Base-by-base conservation (phyloP, 1,284 basidiomycete genomes). In the Tilletia horrida region DNA sequence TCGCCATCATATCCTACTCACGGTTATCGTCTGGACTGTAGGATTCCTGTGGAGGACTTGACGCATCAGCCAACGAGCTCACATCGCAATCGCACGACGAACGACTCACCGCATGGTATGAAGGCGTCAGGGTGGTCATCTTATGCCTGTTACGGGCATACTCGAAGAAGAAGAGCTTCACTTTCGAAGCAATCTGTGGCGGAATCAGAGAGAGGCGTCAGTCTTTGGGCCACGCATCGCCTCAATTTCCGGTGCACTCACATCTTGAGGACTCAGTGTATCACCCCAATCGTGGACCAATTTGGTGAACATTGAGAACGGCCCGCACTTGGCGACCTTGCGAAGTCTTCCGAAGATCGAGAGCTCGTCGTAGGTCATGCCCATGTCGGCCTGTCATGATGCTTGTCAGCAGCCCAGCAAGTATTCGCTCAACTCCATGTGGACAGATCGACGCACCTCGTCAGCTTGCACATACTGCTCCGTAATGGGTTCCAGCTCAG, bases 301-400 rank as follows among this genome's bases (percentile, higher is more conserved):
- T 83, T 96, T 97, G 59, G 90, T 92, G 81, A 95, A 99, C 86
- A 91, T 97, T 84, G 90, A 90, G 83, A 93, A 97, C 1, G 96
- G 95, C 1, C 96, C 96, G 76, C 92, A 94, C 84, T 97, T 97
- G 77, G 94, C 92, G 40, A 96, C 88, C 83, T 99, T 98, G 67
- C 96, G 88, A 45, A 99, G 85, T 42, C 93, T 86, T 35, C 95
- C 96, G 77, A 94, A 96, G 29, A 93, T 88, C 7, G 91, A 93
- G 18, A 99, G 86, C 79, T 98, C 95, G 77, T 98, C 92, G 82
- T 98, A 98, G 0, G 95, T 97, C 94, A 98, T 97, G 25, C 95
- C 96, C 79, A 81, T 81, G 47, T 97, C 95, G 11, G 88, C 92
- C 90, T 91, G 57, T 25, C 8, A 23, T 11, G 25, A 1, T 44